Base-by-base conservation (phyloP, 441 rosid species). In the Raphanus hybrid region DNA sequence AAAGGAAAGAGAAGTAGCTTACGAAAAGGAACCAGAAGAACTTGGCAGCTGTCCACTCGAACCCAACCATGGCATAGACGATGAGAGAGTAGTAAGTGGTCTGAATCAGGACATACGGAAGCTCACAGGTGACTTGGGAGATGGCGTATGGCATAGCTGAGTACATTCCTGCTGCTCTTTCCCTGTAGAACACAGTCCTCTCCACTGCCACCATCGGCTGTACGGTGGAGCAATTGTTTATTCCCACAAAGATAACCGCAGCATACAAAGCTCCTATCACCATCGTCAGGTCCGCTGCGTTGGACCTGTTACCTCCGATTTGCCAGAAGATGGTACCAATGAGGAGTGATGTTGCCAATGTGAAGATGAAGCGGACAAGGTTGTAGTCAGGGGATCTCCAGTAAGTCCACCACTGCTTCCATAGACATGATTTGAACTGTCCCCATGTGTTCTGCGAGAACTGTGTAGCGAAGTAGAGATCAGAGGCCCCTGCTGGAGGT, bases 291-390 rank as follows among this genome's bases (percentile, higher is more conserved):
- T 66, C 70, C 11, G 20, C 70, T 43, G 70, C 55, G 12, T 43
- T 66, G 6, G 18, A 12, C 20, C 70, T 66, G 57, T 66, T 66
- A 6, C 70, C 70, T 23, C 70, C 70, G 18, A 66, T 66, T 12
- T 66, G 70, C 70, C 70, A 66, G 70, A 66, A 66, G 35, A 66
- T 66, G 70, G 70, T 66, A 66, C 70, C 70, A 43, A 66, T 66
- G 54, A 66, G 70, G 57, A 66, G 70, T 0, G 70, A 66, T 23
- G 70, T 66, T 20, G 12, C 55, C 1, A 66, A 18, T 23, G 70
- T 66, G 70, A 66, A 66, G 70, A 66, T 43, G 18, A 66, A 66
- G 12, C 70, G 70, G 37, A 66, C 70, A 6, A 66, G 70, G 55
- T 66, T 66, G 35, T 66, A 66, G 57, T 66, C 70, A 0, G 70